Base-by-base conservation (phyloP, 169 alveolate genomes). In the Cryptosporidium viatorum region DNA sequence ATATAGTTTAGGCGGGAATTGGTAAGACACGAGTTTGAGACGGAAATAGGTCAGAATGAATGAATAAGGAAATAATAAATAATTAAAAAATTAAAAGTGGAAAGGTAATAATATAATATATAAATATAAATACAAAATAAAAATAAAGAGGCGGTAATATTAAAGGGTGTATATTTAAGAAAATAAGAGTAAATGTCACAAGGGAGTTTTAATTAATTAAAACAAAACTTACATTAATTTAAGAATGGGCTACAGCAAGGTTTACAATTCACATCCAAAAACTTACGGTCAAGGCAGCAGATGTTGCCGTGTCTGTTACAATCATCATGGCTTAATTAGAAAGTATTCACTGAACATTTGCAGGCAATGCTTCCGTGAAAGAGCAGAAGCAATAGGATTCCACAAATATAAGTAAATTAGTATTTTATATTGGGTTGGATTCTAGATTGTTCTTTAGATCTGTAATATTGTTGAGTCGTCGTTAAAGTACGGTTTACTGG, bases 351-450 rank as follows among this genome's bases (percentile, higher is more conserved):
- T 98, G 85, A 95, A 94, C 94, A 96, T 98, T 91, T 97, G 99
- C 97, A 97, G 99, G 93, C 99, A 98, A 94, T 97, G 99, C 96
- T 98, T 98, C 97, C 94, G 99, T 91, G 99, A 98, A 94, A 95
- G 99, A 75, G 99, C 99, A 75, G 94, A 95, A 86, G 95, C 94
- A 68, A 97, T 98, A 74, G 99, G 99, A 58, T 98, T 98, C 95
- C 92, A 92, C 93, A 97, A 97, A 41, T 84, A 62, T 31, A 84
- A 71, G 91, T 84, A 84, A 65, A 14, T 52, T 48, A 16, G 21
- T 9, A 23, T 26, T 59, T 59, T 59, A 59, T 59, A 59, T 59
- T 59, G 69, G 37, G 14, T 59, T 26, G 69, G 37, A 26, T 59
- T 31, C 69, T 59, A 16, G 4, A 26, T 21, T 59, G 21, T 9